Base-by-base conservation (phyloP, 768 basidiomycete species). In the Rhizopogon sp. region DNA sequence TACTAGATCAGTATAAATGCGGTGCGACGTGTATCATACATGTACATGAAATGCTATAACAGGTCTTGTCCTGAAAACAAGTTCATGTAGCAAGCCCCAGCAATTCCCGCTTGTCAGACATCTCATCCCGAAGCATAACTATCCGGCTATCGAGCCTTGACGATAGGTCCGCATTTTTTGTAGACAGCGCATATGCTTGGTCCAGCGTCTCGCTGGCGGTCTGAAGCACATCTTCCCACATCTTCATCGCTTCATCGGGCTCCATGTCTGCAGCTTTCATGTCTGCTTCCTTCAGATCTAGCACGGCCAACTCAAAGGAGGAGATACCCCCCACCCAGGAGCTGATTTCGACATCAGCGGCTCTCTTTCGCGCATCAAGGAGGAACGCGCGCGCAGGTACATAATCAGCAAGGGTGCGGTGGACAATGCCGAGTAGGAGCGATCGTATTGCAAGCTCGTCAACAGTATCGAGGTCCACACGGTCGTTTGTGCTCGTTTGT, bases 381-480 rank as follows among this genome's bases (percentile, higher is more conserved):
- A 90, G 70, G 58, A 83, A 79, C 0, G 64, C 62, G 5, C 83
- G 77, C 1, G 82, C 67, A 1, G 74, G 65, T 0, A 59, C 59
- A 60, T 71, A 83, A 9, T 74, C 71, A 5, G 79, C 74, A 0
- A 79, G 67, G 0, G 83, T 85, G 29, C 86, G 80, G 61, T 88
- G 80, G 14, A 78, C 72, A 60, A 86, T 79, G 3, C 88, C 89
- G 3, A 90, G 75, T 5, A 91, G 76, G 2, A 90, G 78, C 0
- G 83, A 74, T 5, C 88, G 85, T 22, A 89, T 65, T 0, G 85
- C 88, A 13, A 81, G 71, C 61, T 91, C 89, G 60, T 91, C 89
- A 0, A 82, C 71, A 0, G 84, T 87, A 64, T 89, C 85, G 14
- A 89, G 75, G 61, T 82, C 81, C 39, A 53, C 37, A 13, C 35